A percentile compares a stretch with the other conserved stretches of the same genome.
These are phyloP conservation scores for Colletotrichum scovillei DNA, from an alignment of 2,329 filamentous ascomycete genomes.

Conservation along the genomic window DNA sequence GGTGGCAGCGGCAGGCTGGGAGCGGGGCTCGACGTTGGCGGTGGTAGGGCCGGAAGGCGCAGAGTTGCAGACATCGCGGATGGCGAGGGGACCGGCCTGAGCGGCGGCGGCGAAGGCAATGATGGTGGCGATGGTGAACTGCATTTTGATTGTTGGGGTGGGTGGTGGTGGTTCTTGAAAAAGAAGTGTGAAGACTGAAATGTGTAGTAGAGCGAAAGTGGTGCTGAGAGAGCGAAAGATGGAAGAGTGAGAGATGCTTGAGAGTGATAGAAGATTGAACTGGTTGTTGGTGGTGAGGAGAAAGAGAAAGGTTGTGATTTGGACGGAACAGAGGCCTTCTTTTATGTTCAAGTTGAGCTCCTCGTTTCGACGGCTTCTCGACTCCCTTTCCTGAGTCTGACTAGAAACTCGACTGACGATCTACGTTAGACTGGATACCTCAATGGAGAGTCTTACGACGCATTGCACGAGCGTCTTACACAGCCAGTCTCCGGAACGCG, in stretches of 20 bases:
- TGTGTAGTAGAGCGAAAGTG: not conserved
- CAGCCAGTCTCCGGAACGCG: not conserved
- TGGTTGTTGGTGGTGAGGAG: constrained; percentile 16
- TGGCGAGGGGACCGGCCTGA: constrained; percentile 16
- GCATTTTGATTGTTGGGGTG: constrained; percentile 16
- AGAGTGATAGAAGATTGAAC: constrained; percentile 11
- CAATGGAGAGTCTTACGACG: constrained; percentile 1
- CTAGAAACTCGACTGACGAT: not conserved
- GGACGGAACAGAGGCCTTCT: not conserved
- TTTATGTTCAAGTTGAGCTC: not conserved
- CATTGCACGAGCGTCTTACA: not conserved
- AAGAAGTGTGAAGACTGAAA: not conserved
- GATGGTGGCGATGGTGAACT: constrained; percentile 17
- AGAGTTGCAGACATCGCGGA: constrained; percentile 19
- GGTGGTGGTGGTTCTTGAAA: not conserved
- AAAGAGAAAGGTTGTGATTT: not conserved
- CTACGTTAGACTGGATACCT: not conserved
- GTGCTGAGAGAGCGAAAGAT: not conserved
- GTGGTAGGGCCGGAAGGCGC: constrained; percentile 10
- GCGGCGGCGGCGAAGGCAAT: constrained; percentile 12
- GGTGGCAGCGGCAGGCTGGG: constrained; percentile 20
- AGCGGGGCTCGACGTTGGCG: constrained; percentile 8
- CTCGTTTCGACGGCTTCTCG: not conserved
- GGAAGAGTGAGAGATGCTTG: constrained; percentile 13
- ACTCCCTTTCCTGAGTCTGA: not conserved